Evolutionary conservation across 768 basidiomycete species (phyloP), one percentile per base, ranked within the genome.

Genomic region (Hypholoma sublateritium): DNA sequence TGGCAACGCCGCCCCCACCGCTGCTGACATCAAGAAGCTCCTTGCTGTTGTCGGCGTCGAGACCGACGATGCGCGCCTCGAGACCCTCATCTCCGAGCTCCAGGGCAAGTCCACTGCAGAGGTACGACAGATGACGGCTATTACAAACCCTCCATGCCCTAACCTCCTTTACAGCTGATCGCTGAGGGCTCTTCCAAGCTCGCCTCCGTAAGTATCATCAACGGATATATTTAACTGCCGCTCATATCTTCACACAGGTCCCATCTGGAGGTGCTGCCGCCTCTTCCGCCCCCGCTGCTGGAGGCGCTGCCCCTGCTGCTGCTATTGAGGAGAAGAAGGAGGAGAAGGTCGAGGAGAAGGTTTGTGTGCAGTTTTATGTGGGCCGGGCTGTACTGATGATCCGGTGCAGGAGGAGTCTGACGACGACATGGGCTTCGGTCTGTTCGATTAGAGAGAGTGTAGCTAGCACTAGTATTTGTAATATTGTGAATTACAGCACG

Each of bases 381-480:
- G 22, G 6, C 43, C 54, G 35, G 48, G 44, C 12, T 21, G 7
- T 50, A 9, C 58, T 67, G 16, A 60, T 43, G 7, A 14, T 42
- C 17, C 48, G n/a, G 36, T 60, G 54, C 70, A 93, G 89, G 90
- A 93, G 77, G 93, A 95, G 73, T 93, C 91, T 54, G 94, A 96
- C 82, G 95, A 97, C 67, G 95, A 97, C 78, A 97, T 97, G 94
- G 94, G 95, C 81, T 98, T 98, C 77, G 95, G 95, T 80, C 84
- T 97, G 62, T 97, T 97, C 82, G 95, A 97, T 81, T 97, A 87
- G 61, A 58, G 22, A 46, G 36, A 17, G 58, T 46, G 43, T 56
- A 51, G 49, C 56, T 47, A 58, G 44, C 53, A 52, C 41, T 56
- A 58, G 53, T 50, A 53, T 49, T 53, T 63, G 53, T 62, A 60